Base-by-base conservation (phyloP, 192 early-diverging fungal genomes). In the Coemansia sp. region DNA sequence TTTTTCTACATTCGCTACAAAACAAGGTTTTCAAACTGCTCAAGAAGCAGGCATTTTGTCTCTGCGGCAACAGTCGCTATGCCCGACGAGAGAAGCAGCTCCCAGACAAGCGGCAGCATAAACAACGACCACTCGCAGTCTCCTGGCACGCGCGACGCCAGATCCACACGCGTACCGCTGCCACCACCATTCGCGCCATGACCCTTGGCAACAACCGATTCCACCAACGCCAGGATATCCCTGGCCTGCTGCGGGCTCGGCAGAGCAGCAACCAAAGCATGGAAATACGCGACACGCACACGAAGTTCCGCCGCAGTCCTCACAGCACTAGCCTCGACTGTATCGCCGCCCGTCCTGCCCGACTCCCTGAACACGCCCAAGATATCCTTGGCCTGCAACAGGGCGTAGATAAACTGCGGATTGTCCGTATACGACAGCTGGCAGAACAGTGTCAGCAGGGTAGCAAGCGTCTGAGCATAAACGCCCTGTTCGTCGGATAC, bases 101-200 rank as follows among this genome's bases (percentile, higher is more conserved):
- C 75, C 75, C 75, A 78, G n/a, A 66, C 71, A 29, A 79, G 60
- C 27, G 67, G 76, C 57, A 79, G 67, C 71, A 79, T 69, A 49
- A 73, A 79, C 34, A 36, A 66, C 19, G 75, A 62, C 70, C 64
- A 72, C 46, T 23, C 24, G 1, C 20, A 10, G 59, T 61, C 66
- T 6, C 20, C 28, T 0, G 32, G 46, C 27, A 32, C 46, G 1
- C 60, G 39, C 5, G 47, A 48, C 1, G 6, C 9, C 39, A 61
- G 48, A 52, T 53, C 66, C 6, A 61, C 66, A 18, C 60, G 28
- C 7, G 46, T 57, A 16, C 25, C 23, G 30, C 66, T 42, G 30
- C 30, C 8, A 8, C 30, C 11, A 42, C 13, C 11, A 16, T 3
- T 14, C 14, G 39, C 11, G 39, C 39, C 60, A 42, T 52, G 42